Evolutionary conservation across 2,329 filamentous ascomycete genomes (phyloP).

Genomic region (Aspergillus proliferans): DNA sequence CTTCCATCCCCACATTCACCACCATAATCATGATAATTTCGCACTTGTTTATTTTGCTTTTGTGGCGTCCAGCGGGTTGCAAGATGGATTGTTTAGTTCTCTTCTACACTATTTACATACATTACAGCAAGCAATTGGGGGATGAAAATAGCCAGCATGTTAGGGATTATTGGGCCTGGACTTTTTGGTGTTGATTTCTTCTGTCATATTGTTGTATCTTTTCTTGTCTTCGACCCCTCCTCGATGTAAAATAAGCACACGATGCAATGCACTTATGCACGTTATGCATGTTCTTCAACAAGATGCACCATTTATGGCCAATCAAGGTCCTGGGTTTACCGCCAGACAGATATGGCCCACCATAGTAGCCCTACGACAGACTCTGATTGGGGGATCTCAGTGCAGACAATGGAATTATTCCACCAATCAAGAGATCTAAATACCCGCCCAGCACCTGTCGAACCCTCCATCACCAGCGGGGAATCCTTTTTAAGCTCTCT

Average conservation of each 20-base stretch:
- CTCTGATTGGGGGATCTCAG: neutral
- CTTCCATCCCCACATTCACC: slow-evolving; percentile 5
- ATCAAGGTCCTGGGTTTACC: too few species aligned
- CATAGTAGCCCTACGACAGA: neutral
- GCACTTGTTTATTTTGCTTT: slow-evolving; percentile 8
- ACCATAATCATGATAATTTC: neutral
- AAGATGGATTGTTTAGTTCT: slow-evolving; percentile 8
- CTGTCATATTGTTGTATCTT: neutral
- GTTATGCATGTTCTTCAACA: neutral
- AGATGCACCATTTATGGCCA: too few species aligned
- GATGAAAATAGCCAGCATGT: neutral
- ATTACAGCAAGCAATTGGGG: neutral
- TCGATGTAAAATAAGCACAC: neutral
- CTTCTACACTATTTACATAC: slow-evolving; percentile 4
- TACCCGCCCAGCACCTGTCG: neutral
- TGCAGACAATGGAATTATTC: neutral
- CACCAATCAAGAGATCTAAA: neutral
- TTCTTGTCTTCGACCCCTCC: neutral
- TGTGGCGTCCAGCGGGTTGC: slow-evolving; percentile 18
- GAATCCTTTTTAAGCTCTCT: neutral
- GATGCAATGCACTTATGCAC: neutral
- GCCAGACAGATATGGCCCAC: too few species aligned
- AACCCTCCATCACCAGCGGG: neutral
- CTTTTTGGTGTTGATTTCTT: neutral
- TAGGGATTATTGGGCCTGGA: neutral